phyloP scores from a whole-genome alignment of 129 eudicot genomes.

The Flaveria robusta region DNA sequence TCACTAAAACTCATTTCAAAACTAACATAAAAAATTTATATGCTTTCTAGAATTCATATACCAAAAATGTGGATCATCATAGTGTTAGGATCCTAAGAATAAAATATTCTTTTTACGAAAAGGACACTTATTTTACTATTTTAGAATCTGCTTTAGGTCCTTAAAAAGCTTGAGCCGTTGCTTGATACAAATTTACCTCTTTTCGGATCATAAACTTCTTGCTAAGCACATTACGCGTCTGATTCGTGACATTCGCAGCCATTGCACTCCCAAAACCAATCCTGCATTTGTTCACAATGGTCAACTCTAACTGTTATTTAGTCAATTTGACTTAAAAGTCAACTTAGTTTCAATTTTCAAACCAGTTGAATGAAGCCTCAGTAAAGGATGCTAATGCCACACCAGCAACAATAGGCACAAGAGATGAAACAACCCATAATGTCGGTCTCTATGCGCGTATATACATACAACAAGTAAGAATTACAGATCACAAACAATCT shows the following conservation, averaged over 20 bases:
- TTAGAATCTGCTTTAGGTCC: no score
- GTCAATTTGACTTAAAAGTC: not conserved
- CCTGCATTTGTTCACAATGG: slow-evolving; percentile 56
- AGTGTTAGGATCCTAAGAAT: no score
- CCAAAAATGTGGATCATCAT: no score
- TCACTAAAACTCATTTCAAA: no score
- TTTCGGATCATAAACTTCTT: slow-evolving; percentile 74
- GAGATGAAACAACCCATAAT: slow-evolving; percentile 72
- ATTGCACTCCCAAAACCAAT: slow-evolving; percentile 90
- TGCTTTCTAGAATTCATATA: no score
- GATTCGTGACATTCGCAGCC: slow-evolving; percentile 95
- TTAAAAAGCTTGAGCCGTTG: no score
- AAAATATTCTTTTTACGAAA: no score
- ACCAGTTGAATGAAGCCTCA: slow-evolving; percentile 94
- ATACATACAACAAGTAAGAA: slow-evolving; percentile 23
- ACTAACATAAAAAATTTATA: no score
- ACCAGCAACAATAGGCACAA: slow-evolving; percentile 89
- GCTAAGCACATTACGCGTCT: slow-evolving; percentile 88
- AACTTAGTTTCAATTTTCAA: slow-evolving; percentile 10
- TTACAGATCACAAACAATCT: not conserved
- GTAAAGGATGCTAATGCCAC: slow-evolving; percentile 92
- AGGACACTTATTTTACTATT: no score
- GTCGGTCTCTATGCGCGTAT: slow-evolving; percentile 62
- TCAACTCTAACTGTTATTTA: slow-evolving; percentile 9
- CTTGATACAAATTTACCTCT: slow-evolving; percentile 46